These are phyloP conservation scores for Starmera dryadoides DNA, from an alignment of 805 yeast genomes.

Conservation along the genomic window DNA sequence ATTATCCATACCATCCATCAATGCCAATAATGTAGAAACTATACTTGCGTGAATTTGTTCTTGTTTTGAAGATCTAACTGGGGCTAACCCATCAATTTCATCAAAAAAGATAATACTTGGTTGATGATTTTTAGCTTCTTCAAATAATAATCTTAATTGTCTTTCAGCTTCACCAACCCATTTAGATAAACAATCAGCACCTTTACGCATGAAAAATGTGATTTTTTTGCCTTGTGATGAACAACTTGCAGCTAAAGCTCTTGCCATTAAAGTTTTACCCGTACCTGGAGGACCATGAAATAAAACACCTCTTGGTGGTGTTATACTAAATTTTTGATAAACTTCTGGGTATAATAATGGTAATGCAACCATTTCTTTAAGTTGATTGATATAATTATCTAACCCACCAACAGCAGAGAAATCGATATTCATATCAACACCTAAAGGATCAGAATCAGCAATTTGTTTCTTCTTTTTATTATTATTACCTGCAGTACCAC, in stretches of 20 bases:
- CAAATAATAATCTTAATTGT: constrained; percentile 82
- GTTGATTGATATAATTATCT: constrained; percentile 81
- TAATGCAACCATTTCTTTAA: constrained; percentile 94
- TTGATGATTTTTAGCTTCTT: constrained; percentile 93
- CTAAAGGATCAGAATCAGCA: constrained; percentile 91
- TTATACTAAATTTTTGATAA: constrained; percentile 79
- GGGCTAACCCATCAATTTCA: constrained; percentile 97
- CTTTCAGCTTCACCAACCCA: constrained; percentile 99
- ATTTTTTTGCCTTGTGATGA: constrained; percentile 79
- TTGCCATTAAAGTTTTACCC: constrained; percentile 95
- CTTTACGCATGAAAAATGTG: constrained; percentile 96
- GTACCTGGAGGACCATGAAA: constrained; percentile 99
- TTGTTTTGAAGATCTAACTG: constrained; percentile 94
- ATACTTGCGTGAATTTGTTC: constrained; percentile 98
- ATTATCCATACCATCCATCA: constrained; percentile 99
- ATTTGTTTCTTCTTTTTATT: constrained; percentile 42
- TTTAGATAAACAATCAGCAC: constrained; percentile 93
- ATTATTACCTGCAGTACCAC: constrained; percentile 20
- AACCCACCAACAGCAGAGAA: constrained; percentile 87
- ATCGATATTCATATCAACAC: constrained; percentile 80
- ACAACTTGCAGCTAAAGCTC: constrained; percentile 94
- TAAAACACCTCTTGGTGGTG: constrained; percentile 95
- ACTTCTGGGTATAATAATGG: constrained; percentile 92
- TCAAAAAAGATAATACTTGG: constrained; percentile 95
- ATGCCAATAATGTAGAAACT: constrained; percentile 87